Evolutionary conservation across 257 asterid species (phyloP).

Genomic region (Petrea volubilis): DNA sequence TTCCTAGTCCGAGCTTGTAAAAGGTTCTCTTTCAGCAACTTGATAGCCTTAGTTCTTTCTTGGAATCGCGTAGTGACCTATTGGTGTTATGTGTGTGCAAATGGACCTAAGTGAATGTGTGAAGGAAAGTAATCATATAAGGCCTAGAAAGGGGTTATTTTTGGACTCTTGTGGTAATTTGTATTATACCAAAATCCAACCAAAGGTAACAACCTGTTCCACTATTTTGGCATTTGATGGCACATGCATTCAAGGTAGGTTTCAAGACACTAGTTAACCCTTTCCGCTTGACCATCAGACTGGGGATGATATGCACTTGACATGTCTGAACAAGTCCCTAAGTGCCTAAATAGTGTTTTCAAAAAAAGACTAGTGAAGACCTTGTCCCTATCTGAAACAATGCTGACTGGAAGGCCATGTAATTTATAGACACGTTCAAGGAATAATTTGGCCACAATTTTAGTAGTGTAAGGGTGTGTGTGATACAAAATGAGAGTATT

Average conservation of each 20-base stretch:
- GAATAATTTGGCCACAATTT: not conserved
- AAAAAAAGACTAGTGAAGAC: no score
- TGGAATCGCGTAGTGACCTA: no score
- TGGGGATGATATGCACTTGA: no score
- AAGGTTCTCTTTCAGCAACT: not conserved
- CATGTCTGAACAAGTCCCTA: no score
- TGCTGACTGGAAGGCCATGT: no score
- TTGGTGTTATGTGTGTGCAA: not conserved
- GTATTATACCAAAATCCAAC: conserved; percentile 10
- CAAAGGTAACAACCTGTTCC: not conserved
- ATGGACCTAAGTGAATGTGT: rapidly evolving
- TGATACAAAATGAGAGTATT: no score
- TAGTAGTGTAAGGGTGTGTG: no score
- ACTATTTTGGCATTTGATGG: not conserved
- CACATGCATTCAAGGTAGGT: not conserved
- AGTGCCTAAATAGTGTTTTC: no score
- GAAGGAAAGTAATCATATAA: not conserved
- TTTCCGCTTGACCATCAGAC: not conserved
- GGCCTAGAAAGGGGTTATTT: not conserved
- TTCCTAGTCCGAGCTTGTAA: not conserved
- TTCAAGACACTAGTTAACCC: not conserved
- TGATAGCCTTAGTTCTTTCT: not conserved
- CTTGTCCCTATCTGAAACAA: no score
- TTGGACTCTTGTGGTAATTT: not conserved
- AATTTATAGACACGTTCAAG: not conserved